Evolutionary conservation across 371 early-diverging fungal genomes (phyloP).

Genomic region (Capillidium rhysosporum): DNA sequence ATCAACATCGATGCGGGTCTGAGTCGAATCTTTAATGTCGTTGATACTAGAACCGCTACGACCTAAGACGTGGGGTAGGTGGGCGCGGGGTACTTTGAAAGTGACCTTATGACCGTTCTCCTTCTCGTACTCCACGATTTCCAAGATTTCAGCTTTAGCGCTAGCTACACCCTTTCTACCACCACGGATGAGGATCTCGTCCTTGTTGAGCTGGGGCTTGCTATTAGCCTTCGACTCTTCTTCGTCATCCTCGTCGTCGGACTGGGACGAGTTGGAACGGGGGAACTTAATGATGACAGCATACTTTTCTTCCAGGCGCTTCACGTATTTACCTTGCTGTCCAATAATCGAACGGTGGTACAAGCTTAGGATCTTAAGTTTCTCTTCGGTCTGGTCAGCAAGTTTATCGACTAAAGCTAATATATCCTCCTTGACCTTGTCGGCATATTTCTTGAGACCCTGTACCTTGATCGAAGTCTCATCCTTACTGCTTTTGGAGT

Average conservation of each 20-base stretch:
- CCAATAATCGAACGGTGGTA: slow-evolving; percentile 62
- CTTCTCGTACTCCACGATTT: slow-evolving; percentile 52
- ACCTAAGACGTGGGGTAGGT: slow-evolving; percentile 52
- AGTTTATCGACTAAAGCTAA: slow-evolving; percentile 39
- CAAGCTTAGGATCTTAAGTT: slow-evolving; percentile 34
- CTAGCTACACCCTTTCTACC: slow-evolving; percentile 47
- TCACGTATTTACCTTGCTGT: slow-evolving; percentile 48
- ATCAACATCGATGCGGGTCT: slow-evolving; percentile 41
- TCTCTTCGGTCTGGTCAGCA: slow-evolving; percentile 44
- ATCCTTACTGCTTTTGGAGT: slow-evolving; percentile 22
- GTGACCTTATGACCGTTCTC: slow-evolving; percentile 33
- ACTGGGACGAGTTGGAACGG: slow-evolving; percentile 7
- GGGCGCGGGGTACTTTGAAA: slow-evolving; percentile 27
- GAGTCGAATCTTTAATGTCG: slow-evolving; percentile 35
- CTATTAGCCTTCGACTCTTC: slow-evolving; percentile 19
- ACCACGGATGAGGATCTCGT: slow-evolving; percentile 51
- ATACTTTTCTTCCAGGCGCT: slow-evolving; percentile 63
- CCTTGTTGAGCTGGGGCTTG: slow-evolving; percentile 12
- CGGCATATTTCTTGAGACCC: slow-evolving; percentile 60
- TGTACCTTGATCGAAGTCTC: slow-evolving; percentile 46
- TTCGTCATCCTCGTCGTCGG: slow-evolving; percentile 15
- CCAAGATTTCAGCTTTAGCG: slow-evolving; percentile 54
- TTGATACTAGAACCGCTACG: slow-evolving; percentile 37
- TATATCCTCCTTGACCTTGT: slow-evolving; percentile 50
- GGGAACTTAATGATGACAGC: slow-evolving; percentile 58